Conservation (phyloP, 2,329 filamentous ascomycete genomes). For the Chalaropsis thielavioides region DNA sequence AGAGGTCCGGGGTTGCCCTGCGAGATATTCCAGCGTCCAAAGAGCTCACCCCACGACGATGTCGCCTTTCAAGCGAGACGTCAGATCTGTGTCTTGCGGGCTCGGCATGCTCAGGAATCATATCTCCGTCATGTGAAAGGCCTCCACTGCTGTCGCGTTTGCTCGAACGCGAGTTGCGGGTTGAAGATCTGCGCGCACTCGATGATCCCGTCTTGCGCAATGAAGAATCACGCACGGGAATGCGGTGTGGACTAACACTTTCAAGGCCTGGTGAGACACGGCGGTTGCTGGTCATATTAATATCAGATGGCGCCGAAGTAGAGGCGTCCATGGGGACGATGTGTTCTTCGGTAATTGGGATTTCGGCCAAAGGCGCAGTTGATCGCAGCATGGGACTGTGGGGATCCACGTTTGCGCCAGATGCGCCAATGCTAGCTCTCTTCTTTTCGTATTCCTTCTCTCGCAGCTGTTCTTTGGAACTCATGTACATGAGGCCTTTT, state of each 20-base stretch:
- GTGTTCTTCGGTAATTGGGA: constrained; percentile 42
- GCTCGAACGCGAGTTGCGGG: constrained; percentile 32
- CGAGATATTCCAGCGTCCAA: constrained; percentile 10
- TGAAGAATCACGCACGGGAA: constrained; percentile 55
- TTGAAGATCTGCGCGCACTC: constrained; percentile 38
- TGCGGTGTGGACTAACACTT: constrained; percentile 34
- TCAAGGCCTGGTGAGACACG: constrained; percentile 23
- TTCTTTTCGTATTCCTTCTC: constrained; percentile 49
- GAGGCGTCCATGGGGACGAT: constrained; percentile 21
- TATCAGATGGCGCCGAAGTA: neutral
- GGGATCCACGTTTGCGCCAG: constrained; percentile 27
- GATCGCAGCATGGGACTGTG: constrained; percentile 25
- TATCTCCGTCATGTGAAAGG: constrained; percentile 22
- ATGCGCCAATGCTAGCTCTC: constrained; percentile 32
- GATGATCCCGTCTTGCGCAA: constrained; percentile 40
- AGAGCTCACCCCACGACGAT: constrained; percentile 13
- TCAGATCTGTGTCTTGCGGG: constrained; percentile 12
- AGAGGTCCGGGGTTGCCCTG: constrained; percentile 3
- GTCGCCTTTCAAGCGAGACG: neutral
- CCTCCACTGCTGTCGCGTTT: constrained; percentile 30
- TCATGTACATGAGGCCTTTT: constrained; percentile 57
- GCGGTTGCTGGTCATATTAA: neutral
- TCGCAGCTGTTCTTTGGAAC: constrained; percentile 51
- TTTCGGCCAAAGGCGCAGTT: constrained; percentile 30
- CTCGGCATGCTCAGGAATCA: constrained; percentile 33